These are phyloP conservation scores for Botryosphaeria agaves DNA, from an alignment of 2,329 filamentous ascomycete species.

Conservation along the genomic window DNA sequence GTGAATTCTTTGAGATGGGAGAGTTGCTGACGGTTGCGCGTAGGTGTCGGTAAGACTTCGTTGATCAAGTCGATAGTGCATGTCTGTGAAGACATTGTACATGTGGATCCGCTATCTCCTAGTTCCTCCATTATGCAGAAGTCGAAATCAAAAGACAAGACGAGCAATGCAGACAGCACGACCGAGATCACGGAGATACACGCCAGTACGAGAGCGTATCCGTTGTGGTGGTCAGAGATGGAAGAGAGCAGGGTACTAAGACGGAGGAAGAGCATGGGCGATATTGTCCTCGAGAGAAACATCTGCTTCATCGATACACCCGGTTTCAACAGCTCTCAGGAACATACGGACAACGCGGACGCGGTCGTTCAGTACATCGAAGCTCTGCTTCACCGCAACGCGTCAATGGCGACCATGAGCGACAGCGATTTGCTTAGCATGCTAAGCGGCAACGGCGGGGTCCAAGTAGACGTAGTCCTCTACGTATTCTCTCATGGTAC, in stretches of 20 bases:
- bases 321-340: slow-evolving; percentile 34
- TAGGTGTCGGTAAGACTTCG: slow-evolving; percentile 75
- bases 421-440: slow-evolving; percentile 62
- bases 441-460: slow-evolving; percentile 64
- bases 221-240: slow-evolving; percentile 74
- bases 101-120: slow-evolving; percentile 52
- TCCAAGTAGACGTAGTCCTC: slow-evolving; percentile 69
- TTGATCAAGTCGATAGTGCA: slow-evolving; percentile 80
- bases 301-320: slow-evolving; percentile 85
- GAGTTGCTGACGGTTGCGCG: slow-evolving; percentile 3
- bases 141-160: neutral
- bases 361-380: slow-evolving; percentile 56
- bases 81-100: slow-evolving; percentile 77
- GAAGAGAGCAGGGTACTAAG: slow-evolving; percentile 46
- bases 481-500: slow-evolving; percentile 63
- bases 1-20: no score
- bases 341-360: slow-evolving; percentile 26
- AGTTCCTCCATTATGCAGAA: slow-evolving; percentile 6
- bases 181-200: slow-evolving; percentile 20
- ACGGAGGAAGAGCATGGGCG: slow-evolving; percentile 51
- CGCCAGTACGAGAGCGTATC: slow-evolving; percentile 45
- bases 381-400: slow-evolving; percentile 45
- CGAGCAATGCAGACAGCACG: slow-evolving; percentile 2
- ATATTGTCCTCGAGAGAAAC: slow-evolving; percentile 74
- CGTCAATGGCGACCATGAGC: slow-evolving; percentile 41